Evolutionary conservation across 2,329 filamentous ascomycete genomes (phyloP).

Genomic region (Davidsoniella virescens): DNA sequence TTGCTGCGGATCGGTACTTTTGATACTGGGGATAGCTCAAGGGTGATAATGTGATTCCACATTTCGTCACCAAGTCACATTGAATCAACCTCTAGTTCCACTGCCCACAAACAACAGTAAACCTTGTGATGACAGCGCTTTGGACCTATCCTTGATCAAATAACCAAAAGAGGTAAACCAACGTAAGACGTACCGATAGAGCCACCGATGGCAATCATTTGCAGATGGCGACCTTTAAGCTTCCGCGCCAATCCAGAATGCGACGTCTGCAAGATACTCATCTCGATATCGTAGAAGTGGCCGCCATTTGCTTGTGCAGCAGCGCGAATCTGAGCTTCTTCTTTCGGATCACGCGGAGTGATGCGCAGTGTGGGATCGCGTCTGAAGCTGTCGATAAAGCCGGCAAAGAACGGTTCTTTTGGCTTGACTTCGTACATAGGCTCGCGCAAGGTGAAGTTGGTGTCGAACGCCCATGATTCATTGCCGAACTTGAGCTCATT

Average conservation of each 20-base stretch:
- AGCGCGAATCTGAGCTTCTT: conserved; percentile 21
- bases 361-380: conserved; percentile 38
- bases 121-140: too few species aligned
- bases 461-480: conserved; percentile 12
- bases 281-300: conserved; percentile 38
- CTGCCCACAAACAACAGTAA: too few species aligned
- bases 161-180: too few species aligned
- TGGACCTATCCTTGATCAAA: too few species aligned
- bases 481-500: conserved; percentile 31
- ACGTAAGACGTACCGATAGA: conserved; percentile 48
- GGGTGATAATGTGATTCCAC: too few species aligned
- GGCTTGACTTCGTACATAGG: conserved; percentile 13
- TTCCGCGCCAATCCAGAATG: conserved; percentile 59
- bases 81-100: too few species aligned
- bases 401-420: conserved; percentile 8
- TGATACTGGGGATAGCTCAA: not conserved
- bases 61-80: too few species aligned
- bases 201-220: conserved; percentile 95
- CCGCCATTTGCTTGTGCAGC: conserved; percentile 20
- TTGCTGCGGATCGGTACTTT: not conserved
- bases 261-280: conserved; percentile 56
- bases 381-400: conserved; percentile 41
- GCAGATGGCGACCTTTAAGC: conserved; percentile 70
- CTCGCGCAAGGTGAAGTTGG: conserved; percentile 10
- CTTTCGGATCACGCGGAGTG: conserved; percentile 25